A percentile compares a stretch with the other conserved stretches of the same genome.
Evolutionary conservation across 768 basidiomycete species (phyloP).

Genomic region (Russula brevipes): DNA sequence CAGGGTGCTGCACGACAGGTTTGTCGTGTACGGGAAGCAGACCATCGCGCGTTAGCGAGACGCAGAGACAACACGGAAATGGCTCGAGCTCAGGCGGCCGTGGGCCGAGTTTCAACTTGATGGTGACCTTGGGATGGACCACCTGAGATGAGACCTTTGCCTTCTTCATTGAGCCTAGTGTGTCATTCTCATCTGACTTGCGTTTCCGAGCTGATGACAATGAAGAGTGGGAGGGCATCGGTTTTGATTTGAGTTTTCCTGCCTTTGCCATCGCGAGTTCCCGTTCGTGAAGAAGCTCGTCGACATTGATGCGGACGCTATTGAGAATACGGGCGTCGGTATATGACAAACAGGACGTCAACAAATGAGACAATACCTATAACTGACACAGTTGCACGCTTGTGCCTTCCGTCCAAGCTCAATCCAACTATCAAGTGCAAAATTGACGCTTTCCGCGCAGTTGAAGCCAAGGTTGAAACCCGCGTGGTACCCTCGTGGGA

Average conservation of each 20-base stretch:
- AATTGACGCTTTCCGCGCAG: constrained; percentile 96
- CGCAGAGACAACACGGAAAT: constrained; percentile 67
- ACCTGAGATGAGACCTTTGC: constrained; percentile 36
- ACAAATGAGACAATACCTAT: constrained; percentile 46
- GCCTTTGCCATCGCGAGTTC: constrained; percentile 42
- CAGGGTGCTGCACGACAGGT: constrained; percentile 34
- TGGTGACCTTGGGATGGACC: constrained; percentile 38
- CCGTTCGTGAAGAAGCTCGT: constrained; percentile 69
- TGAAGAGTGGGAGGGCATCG: constrained; percentile 20
- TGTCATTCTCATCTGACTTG: constrained; percentile 37
- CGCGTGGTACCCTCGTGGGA: constrained; percentile 90
- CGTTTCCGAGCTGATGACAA: constrained; percentile 34
- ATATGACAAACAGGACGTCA: background rate
- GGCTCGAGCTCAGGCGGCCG: constrained; percentile 49
- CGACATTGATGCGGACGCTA: constrained; percentile 92
- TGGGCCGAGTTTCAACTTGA: constrained; percentile 66
- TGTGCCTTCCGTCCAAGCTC: constrained; percentile 80
- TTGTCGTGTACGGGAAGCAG: constrained; percentile 66
- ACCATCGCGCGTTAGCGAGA: constrained; percentile 47
- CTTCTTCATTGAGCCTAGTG: constrained; percentile 45
- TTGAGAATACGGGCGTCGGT: constrained; percentile 12
- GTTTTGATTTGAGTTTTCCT: constrained; percentile 19
- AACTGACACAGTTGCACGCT: constrained; percentile 64
- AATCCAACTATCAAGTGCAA: constrained; percentile 91
- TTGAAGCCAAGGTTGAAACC: constrained; percentile 97